A percentile compares a stretch with the other conserved stretches of the same genome.
Conservation (phyloP, 192 early-diverging fungal species). For the Linnemannia elongata region DNA sequence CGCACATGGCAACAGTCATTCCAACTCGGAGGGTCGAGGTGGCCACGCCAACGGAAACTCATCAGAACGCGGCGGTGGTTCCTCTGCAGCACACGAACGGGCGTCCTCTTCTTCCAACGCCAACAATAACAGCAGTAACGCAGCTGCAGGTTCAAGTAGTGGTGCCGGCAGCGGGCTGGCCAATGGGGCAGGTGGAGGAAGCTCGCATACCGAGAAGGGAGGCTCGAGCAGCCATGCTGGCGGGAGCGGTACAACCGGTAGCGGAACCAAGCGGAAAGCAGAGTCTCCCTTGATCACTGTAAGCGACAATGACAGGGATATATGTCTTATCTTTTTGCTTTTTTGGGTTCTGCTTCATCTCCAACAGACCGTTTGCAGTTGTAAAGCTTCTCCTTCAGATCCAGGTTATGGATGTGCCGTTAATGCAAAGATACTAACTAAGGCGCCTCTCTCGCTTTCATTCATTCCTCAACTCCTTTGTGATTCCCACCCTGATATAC, state of each 20-base stretch:
- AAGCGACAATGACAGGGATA: slow-evolving; percentile 5
- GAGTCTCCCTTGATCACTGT: slow-evolving; percentile 43
- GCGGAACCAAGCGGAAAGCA: slow-evolving; percentile 44
- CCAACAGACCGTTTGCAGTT: neutral
- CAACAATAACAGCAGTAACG: neutral
- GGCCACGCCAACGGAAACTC: slow-evolving; percentile 16
- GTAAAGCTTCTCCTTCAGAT: too few species aligned
- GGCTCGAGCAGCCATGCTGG: slow-evolving; percentile 8
- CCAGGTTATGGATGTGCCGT: too few species aligned
- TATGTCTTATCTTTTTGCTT: neutral
- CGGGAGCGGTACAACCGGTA: neutral
- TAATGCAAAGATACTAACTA: too few species aligned
- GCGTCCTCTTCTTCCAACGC: neutral
- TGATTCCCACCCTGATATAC: neutral
- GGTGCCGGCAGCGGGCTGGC: neutral
- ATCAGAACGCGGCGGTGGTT: slow-evolving; percentile 26
- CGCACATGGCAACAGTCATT: slow-evolving; percentile 3
- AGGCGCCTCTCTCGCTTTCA: too few species aligned
- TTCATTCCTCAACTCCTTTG: too few species aligned
- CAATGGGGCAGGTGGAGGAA: slow-evolving; percentile 11
- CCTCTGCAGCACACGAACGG: slow-evolving; percentile 17
- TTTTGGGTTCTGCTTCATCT: too few species aligned
- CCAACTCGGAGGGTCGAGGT: slow-evolving; percentile 24
- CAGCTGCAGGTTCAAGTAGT: neutral
- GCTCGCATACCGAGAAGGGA: slow-evolving; percentile 20